These are phyloP conservation scores for Penicillium brasilianum DNA, from an alignment of 2,329 filamentous ascomycete species.

Conservation along the genomic window DNA sequence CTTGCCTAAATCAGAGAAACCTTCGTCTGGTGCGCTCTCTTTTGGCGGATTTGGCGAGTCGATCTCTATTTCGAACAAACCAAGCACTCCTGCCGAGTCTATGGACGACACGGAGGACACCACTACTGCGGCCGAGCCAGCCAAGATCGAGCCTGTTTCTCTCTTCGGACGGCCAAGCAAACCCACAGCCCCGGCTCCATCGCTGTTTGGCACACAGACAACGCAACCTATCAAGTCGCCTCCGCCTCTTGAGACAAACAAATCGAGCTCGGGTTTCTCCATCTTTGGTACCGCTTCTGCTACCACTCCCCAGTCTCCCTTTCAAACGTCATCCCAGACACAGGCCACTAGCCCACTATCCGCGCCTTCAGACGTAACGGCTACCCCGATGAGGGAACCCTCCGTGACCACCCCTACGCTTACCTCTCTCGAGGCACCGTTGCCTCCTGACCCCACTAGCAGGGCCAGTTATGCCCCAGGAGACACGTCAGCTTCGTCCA, in stretches of 20 bases:
- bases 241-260: conserved; percentile 1
- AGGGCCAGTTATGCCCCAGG: conserved; percentile 52
- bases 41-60: conserved; percentile 49
- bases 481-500: conserved; percentile 55
- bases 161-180: conserved; percentile 37
- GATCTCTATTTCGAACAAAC: conserved; percentile 41
- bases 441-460: conserved; percentile 56
- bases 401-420: conserved; percentile 40
- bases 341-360: conserved; percentile 38
- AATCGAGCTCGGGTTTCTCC: conserved; percentile 34
- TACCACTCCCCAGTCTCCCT: conserved; percentile 2
- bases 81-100: conserved; percentile 40
- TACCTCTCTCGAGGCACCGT: conserved; percentile 42
- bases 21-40: conserved; percentile 42
- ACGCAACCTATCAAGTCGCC: conserved; percentile 1
- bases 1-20: conserved; percentile 44
- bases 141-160: conserved; percentile 35
- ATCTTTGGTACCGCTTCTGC: conserved; percentile 34
- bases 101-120: conserved; percentile 46
- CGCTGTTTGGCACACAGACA: conserved; percentile 8
- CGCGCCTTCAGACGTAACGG: conserved; percentile 41
- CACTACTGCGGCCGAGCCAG: conserved; percentile 25
- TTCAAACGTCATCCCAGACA: conserved; percentile 24
- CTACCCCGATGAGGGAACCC: conserved; percentile 42
- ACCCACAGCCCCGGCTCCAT: conserved; percentile 31